These are phyloP conservation scores for Lactarius sanguifluus DNA, from an alignment of 768 basidiomycete species.

Conservation along the genomic window DNA sequence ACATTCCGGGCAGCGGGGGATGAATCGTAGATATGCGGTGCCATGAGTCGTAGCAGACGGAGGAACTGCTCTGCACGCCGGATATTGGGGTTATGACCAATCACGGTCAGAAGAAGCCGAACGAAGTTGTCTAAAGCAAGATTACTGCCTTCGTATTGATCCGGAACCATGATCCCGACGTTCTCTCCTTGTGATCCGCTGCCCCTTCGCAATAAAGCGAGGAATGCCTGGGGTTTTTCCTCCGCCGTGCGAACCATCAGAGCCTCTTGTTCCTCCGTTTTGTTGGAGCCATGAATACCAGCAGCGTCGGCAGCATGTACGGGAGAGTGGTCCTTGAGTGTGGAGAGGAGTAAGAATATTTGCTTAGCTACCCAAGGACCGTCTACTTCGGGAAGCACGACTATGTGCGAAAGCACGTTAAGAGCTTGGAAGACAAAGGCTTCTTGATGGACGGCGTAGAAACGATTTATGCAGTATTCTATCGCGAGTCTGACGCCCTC, in stretches of 20 bases:
- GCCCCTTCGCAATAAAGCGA: constrained; percentile 50
- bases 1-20: constrained; percentile 54
- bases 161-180: constrained; percentile 45
- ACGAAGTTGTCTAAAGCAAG: constrained; percentile 66
- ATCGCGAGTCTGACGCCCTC: constrained; percentile 62
- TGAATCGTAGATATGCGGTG: constrained; percentile 56
- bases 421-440: constrained; percentile 74
- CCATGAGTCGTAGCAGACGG: constrained; percentile 54
- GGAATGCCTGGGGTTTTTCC: constrained; percentile 69
- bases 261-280: constrained; percentile 66
- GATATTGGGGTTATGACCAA: constrained; percentile 69
- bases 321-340: constrained; percentile 48
- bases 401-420: constrained; percentile 57
- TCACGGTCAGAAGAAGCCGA: constrained; percentile 72
- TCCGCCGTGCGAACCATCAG: constrained; percentile 67
- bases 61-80: constrained; percentile 71
- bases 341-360: constrained; percentile 57
- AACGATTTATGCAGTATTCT: constrained; percentile 68
- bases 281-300: constrained; percentile 65
- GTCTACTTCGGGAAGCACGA: constrained; percentile 50
- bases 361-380: constrained; percentile 53
- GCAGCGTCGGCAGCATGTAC: constrained; percentile 53
- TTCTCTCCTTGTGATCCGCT: constrained; percentile 33
- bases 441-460: constrained; percentile 71
- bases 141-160: constrained; percentile 57